Percentiles rank a stretch among this genome's conserved stretches.
Conservation (phyloP, 306 rosid species). For the Parietaria judaica region DNA sequence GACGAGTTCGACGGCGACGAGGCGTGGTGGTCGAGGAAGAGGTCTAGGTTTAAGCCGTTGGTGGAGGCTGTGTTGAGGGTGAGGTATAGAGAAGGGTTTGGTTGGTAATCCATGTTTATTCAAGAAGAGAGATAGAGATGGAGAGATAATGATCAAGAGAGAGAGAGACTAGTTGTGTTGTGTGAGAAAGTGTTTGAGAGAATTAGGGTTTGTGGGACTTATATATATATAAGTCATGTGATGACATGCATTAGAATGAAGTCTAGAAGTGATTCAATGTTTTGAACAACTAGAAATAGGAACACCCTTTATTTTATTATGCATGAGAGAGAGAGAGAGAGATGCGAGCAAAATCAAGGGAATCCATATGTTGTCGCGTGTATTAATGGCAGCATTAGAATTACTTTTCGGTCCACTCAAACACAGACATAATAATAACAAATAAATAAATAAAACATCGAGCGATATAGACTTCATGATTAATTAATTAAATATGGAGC, state of each 20-base stretch:
- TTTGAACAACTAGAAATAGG: slow-evolving; percentile 36
- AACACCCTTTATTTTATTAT: slow-evolving; percentile 16
- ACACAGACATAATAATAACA: slow-evolving; percentile 5
- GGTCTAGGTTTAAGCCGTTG: slow-evolving; percentile 44
- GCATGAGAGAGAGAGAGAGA: slow-evolving; percentile 36
- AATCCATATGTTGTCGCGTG: slow-evolving; percentile 72
- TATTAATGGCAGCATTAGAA: slow-evolving; percentile 67
- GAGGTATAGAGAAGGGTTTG: slow-evolving; percentile 42
- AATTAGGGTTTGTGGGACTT: background rate
- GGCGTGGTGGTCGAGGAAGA: slow-evolving; percentile 3
- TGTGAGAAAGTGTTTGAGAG: background rate
- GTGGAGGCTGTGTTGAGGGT: slow-evolving; percentile 26
- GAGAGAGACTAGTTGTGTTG: background rate
- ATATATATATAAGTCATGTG: slow-evolving; percentile 11
- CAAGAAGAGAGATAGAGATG: background rate
- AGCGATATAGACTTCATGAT: too few relatives aligned
- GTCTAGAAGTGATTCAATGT: slow-evolving; percentile 30
- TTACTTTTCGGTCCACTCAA: slow-evolving; percentile 52
- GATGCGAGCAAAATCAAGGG: slow-evolving; percentile 58
- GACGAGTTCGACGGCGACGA: background rate
- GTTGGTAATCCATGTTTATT: slow-evolving; percentile 48
- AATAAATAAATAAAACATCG: background rate
- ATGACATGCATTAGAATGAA: slow-evolving; percentile 35
- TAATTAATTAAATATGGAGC: too few relatives aligned
- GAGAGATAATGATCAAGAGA: background rate